These are phyloP conservation scores for Cucurbita maxima DNA, from an alignment of 306 rosid species.

Conservation along the genomic window DNA sequence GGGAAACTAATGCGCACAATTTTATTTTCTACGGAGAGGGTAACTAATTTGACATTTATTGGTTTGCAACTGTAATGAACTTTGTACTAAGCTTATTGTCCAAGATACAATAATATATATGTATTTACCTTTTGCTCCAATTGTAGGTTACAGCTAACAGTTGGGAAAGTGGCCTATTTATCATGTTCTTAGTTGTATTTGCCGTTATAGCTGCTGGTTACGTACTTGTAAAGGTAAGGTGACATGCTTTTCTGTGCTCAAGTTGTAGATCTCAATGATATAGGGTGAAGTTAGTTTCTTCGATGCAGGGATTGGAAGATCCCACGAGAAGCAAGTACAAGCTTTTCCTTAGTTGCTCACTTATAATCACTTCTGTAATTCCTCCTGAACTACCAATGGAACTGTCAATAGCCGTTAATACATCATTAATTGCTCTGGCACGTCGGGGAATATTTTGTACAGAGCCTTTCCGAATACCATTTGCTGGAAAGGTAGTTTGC, in stretches of 20 bases:
- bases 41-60: constrained; percentile 19
- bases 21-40: constrained; percentile 96
- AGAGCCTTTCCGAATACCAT: constrained; percentile 96
- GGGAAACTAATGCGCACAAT: constrained; percentile 99
- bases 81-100: background rate
- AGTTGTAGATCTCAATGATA: background rate
- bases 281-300: background rate
- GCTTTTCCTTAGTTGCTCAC: constrained; percentile 92
- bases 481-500: constrained; percentile 88
- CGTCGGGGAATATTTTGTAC: constrained; percentile 93
- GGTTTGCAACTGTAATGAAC: background rate
- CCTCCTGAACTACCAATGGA: constrained; percentile 99
- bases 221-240: constrained; percentile 72
- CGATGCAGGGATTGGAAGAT: constrained; percentile 84
- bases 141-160: constrained; percentile 94
- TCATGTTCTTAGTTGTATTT: constrained; percentile 79
- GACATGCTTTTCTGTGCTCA: constrained; percentile 8
- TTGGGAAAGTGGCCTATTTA: constrained; percentile 99
- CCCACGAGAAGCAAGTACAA: constrained; percentile 99
- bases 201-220: constrained; percentile 97
- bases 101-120: background rate
- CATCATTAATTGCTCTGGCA: constrained; percentile 93
- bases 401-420: constrained; percentile 95
- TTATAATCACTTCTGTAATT: constrained; percentile 93
- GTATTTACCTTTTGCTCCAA: background rate